These are phyloP conservation scores for Pachysandra terminalis DNA, from an alignment of 164 flowering plant species.

Conservation along the genomic window DNA sequence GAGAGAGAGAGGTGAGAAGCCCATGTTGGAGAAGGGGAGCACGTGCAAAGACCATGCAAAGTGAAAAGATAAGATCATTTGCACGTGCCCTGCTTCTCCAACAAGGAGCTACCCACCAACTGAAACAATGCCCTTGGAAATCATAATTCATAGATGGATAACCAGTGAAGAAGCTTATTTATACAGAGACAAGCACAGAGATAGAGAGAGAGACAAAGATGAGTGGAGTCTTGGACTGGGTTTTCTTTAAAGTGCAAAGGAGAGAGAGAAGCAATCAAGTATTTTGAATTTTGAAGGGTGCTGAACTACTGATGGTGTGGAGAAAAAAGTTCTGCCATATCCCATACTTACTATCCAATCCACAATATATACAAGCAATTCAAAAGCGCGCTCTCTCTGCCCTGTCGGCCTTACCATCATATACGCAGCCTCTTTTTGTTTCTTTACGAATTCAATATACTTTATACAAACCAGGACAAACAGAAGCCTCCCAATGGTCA, in stretches of 20 bases:
- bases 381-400: no score
- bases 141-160: not conserved
- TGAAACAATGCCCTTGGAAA: not conserved
- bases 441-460: not conserved
- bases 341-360: not conserved
- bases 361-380: no score
- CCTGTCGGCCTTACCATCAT: not conserved
- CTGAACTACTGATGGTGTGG: constrained; percentile 11
- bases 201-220: not conserved
- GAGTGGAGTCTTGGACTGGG: not conserved
- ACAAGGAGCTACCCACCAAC: constrained; percentile 57
- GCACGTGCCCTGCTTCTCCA: constrained; percentile 99
- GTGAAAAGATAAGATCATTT: constrained; percentile 10
- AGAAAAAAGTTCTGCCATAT: constrained; percentile 19
- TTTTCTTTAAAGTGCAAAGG: not conserved
- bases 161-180: constrained; percentile 10
- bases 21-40: constrained; percentile 61
- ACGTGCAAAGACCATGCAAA: constrained; percentile 29
- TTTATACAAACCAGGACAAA: not conserved
- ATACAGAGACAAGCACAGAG: not conserved
- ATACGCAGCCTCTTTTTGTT: not conserved
- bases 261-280: not conserved
- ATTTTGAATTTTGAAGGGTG: not conserved
- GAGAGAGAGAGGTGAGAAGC: constrained; percentile 20
- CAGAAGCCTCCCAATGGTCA: not conserved